Conservation (phyloP, 768 basidiomycete species). For the Tulasnella sp. region DNA sequence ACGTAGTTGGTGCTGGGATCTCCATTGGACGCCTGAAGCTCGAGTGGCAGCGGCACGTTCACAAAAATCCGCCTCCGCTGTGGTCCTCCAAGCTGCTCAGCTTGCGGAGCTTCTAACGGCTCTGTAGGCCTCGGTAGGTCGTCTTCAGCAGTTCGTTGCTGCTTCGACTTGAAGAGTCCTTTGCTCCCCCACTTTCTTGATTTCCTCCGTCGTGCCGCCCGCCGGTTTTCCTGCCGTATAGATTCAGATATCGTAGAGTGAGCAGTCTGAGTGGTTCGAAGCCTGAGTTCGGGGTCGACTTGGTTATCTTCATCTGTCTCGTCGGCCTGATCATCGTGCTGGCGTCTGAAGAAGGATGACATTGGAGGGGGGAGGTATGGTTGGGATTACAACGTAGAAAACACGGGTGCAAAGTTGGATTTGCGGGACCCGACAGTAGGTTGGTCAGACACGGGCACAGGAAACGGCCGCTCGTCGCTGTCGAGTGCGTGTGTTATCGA, state of each 20-base stretch:
- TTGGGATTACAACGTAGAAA: slow-evolving; percentile 2
- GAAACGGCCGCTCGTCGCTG: neutral
- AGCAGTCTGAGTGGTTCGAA: slow-evolving; percentile 89
- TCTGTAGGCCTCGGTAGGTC: slow-evolving; percentile 22
- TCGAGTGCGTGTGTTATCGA: neutral
- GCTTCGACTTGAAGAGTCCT: slow-evolving; percentile 23
- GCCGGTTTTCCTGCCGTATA: slow-evolving; percentile 54
- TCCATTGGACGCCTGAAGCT: slow-evolving; percentile 61
- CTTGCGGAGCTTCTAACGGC: slow-evolving; percentile 24
- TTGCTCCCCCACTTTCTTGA: slow-evolving; percentile 20
- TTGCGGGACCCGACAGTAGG: neutral
- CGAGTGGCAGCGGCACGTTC: slow-evolving; percentile 56
- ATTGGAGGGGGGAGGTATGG: neutral
- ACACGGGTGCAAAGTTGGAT: neutral
- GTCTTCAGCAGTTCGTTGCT: slow-evolving; percentile 20
- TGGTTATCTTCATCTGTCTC: slow-evolving; percentile 23
- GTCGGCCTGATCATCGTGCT: neutral
- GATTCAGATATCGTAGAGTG: slow-evolving; percentile 85
- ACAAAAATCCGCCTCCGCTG: slow-evolving; percentile 70
- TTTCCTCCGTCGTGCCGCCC: slow-evolving; percentile 6
- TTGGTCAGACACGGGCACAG: neutral
- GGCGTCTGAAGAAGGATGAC: slow-evolving; percentile 21
- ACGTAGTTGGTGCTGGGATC: slow-evolving; percentile 73
- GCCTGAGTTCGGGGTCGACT: slow-evolving; percentile 70
- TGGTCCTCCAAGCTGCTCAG: slow-evolving; percentile 33